Conservation (phyloP, 768 basidiomycete species). For the Psilocybe cubensis region DNA sequence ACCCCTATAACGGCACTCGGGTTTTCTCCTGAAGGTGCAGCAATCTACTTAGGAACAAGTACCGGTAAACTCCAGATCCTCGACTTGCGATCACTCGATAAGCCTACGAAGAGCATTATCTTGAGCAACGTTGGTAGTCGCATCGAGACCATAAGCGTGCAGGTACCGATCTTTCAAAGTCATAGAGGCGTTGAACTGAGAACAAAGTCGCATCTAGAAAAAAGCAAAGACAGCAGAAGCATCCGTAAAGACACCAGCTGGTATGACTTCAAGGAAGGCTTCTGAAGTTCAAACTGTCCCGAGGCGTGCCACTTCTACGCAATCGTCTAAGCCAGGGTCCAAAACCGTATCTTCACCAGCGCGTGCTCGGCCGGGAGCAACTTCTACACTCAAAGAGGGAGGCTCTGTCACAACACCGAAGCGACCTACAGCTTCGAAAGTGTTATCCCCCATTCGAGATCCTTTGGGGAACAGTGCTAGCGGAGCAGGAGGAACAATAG, state of each 20-base stretch:
- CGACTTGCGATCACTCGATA: slow-evolving; percentile 68
- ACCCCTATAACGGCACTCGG: slow-evolving; percentile 57
- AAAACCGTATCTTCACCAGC: slow-evolving; percentile 27
- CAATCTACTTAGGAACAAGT: slow-evolving; percentile 67
- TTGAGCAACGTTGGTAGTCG: slow-evolving; percentile 51
- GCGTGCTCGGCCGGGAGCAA: slow-evolving; percentile 20
- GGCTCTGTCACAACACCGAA: slow-evolving; percentile 2
- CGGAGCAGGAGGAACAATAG: slow-evolving; percentile 28
- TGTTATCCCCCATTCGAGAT: slow-evolving; percentile 43
- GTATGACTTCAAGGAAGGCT: slow-evolving; percentile 14
- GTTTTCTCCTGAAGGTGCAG: slow-evolving; percentile 73
- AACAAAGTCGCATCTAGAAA: slow-evolving; percentile 16
- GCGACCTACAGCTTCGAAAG: slow-evolving; percentile 26
- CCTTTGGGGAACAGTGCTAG: slow-evolving; percentile 38
- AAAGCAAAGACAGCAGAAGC: slow-evolving; percentile 18
- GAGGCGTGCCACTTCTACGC: slow-evolving; percentile 16
- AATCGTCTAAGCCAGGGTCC: slow-evolving; percentile 17
- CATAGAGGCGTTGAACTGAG: neutral
- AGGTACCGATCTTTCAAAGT: slow-evolving; percentile 35
- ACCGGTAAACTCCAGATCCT: slow-evolving; percentile 65
- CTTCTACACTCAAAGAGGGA: slow-evolving; percentile 23
- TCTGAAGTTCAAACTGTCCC: slow-evolving; percentile 16
- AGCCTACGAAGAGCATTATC: slow-evolving; percentile 56
- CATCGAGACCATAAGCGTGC: slow-evolving; percentile 58
- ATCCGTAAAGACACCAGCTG: slow-evolving; percentile 14